Base-by-base conservation (phyloP, 148 eudicot species). In the Heliosperma pusillum region DNA sequence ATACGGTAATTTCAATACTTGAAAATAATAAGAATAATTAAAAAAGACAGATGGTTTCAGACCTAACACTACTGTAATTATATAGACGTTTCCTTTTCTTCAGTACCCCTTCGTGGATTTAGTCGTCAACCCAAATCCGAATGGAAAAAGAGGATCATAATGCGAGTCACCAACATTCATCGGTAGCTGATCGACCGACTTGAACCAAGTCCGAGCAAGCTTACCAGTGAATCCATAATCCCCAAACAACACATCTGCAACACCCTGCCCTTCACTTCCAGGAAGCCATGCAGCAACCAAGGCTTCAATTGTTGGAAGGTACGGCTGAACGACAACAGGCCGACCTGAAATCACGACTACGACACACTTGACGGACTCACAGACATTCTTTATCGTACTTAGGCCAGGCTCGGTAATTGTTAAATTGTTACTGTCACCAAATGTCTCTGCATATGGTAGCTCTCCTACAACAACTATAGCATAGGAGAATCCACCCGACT, bases 391-490 rank as follows among this genome's bases (percentile, higher is more conserved):
- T 10, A 88, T 78, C 4, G 80, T 82, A 65, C 59, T 69, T 0
- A 74, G 70, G 29, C 87, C 89, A 3, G 86, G 82, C 7, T 78
- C 80, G 1, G 84, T 73, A 20, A 88, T 80, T 5, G 87, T 86
- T 29, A 88, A 52, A 64, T 88, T 88, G 68, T 63, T 12, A 55
- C 69, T 86, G 47, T 86, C 89, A 3, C 89, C 89, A 0, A 5
- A 19, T 24, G 72, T 76, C 65, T 88, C 91, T 0, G 84, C 87
- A 26, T 82, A 88, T 6, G 91, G 91, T 11, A 76, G 61, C 76
- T 88, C 91, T 10, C 91, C 91, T 74, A 88, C 88, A 0, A 84
- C 87, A 20, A 88, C 86, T n/a, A 88, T 88, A 17, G 91, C 91
- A 17, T 88, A 88, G 21, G 84, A 69, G 69, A 86, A 84, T 58